Percentiles rank a stretch among this genome's conserved stretches.
phyloP scores from a whole-genome alignment of 2,329 filamentous ascomycete species.

The Hyphodiscus sp. region DNA sequence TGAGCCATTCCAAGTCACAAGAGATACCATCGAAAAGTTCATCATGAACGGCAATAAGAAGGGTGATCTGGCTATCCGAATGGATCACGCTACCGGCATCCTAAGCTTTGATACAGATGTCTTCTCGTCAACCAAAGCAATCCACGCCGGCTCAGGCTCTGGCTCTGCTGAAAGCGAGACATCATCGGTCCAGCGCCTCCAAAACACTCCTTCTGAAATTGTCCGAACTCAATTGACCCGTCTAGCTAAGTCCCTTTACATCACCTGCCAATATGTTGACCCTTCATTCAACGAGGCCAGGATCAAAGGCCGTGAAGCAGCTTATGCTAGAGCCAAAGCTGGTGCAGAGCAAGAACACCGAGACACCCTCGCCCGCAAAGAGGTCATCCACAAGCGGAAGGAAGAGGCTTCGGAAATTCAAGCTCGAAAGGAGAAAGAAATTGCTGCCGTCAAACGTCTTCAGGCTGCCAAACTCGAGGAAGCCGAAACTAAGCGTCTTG shows the following conservation, averaged over 20 bases:
- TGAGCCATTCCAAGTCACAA: slow-evolving; percentile 87
- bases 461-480: slow-evolving; percentile 84
- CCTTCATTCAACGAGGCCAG: slow-evolving; percentile 79
- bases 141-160: slow-evolving; percentile 74
- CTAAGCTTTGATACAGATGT: slow-evolving; percentile 97
- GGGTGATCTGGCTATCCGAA: slow-evolving; percentile 91
- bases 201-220: slow-evolving; percentile 97
- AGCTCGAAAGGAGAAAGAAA: slow-evolving; percentile 86
- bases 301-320: slow-evolving; percentile 70
- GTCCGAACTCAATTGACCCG: slow-evolving; percentile 91
- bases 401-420: slow-evolving; percentile 86
- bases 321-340: slow-evolving; percentile 72
- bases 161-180: slow-evolving; percentile 84
- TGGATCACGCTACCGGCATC: slow-evolving; percentile 91
- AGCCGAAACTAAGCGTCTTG: slow-evolving; percentile 80
- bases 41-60: slow-evolving; percentile 99
- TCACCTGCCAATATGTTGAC: slow-evolving; percentile 95
- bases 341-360: slow-evolving; percentile 90
- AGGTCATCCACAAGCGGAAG: slow-evolving; percentile 94
- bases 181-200: slow-evolving; percentile 84
- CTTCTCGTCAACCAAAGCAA: slow-evolving; percentile 92
- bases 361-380: slow-evolving; percentile 77
- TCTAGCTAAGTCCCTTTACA: slow-evolving; percentile 82
- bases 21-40: slow-evolving; percentile 95
- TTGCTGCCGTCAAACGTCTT: slow-evolving; percentile 78